These are phyloP conservation scores for Phylloporus rhodoxanthus DNA, from an alignment of 768 basidiomycete species.

Conservation along the genomic window DNA sequence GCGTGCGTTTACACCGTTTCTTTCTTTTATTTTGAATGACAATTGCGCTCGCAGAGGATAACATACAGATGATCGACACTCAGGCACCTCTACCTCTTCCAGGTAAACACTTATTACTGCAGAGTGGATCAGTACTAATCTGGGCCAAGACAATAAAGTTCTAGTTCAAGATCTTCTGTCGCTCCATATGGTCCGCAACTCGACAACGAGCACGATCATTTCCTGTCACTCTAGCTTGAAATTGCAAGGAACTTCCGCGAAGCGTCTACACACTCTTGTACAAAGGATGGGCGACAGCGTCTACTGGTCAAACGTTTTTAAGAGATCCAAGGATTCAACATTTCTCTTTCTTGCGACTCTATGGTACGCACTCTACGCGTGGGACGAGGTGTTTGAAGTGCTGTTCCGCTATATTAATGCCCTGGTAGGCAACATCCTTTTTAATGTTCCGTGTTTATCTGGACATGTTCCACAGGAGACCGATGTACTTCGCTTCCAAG, in stretches of 20 bases:
- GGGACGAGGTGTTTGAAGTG: slow-evolving; percentile 53
- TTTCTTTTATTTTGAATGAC: background rate
- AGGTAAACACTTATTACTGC: slow-evolving; percentile 2
- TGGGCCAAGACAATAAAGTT: slow-evolving; percentile 12
- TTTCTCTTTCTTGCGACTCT: slow-evolving; percentile 37
- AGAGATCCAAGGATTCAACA: slow-evolving; percentile 26
- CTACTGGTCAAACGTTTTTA: slow-evolving; percentile 33
- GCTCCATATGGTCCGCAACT: slow-evolving; percentile 34
- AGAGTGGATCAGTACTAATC: background rate
- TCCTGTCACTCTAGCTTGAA: slow-evolving; percentile 26
- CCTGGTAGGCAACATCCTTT: slow-evolving; percentile 33
- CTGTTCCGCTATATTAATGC: slow-evolving; percentile 46
- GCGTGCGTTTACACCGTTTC: slow-evolving; percentile 2
- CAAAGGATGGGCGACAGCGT: slow-evolving; percentile 28
- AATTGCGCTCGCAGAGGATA: slow-evolving; percentile 7
- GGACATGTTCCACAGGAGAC: slow-evolving; percentile 35
- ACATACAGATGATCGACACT: slow-evolving; percentile 23
- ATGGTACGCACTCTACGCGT: slow-evolving; percentile 57
- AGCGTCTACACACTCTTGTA: slow-evolving; percentile 23
- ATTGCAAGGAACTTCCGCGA: slow-evolving; percentile 20
- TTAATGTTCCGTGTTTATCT: background rate
- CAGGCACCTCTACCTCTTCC: slow-evolving; percentile 27
- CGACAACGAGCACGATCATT: slow-evolving; percentile 31
- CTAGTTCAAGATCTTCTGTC: slow-evolving; percentile 33
- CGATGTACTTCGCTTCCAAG: slow-evolving; percentile 35